These are phyloP conservation scores for Phytophthora nicotianae DNA, from an alignment of 352 stramenopile genomes.

Conservation along the genomic window DNA sequence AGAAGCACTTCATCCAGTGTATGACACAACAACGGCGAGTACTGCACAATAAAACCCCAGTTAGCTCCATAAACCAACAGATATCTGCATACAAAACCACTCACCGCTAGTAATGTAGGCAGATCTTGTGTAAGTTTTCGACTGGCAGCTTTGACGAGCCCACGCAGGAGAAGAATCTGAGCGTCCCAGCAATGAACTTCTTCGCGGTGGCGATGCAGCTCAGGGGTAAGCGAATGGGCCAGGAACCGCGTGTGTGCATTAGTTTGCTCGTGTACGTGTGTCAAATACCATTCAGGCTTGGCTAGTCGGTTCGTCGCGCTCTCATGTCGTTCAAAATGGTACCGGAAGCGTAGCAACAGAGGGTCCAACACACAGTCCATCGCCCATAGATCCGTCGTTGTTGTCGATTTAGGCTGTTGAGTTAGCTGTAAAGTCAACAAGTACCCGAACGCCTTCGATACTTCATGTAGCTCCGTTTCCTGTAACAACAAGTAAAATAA, in stretches of 20 bases:
- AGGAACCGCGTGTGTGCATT: constrained; percentile 54
- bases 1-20: constrained; percentile 76
- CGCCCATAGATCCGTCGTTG: constrained; percentile 54
- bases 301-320: constrained; percentile 74
- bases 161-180: constrained; percentile 62
- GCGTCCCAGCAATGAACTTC: constrained; percentile 62
- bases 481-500: constrained; percentile 13
- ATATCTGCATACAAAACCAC: neutral
- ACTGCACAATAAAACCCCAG: constrained; percentile 16
- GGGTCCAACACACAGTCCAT: constrained; percentile 68
- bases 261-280: constrained; percentile 62
- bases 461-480: constrained; percentile 32
- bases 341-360: constrained; percentile 65
- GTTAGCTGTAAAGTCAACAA: constrained; percentile 64
- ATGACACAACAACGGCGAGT: constrained; percentile 66
- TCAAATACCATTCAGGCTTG: constrained; percentile 81
- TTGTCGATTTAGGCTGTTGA: constrained; percentile 31
- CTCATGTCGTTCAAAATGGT: constrained; percentile 71
- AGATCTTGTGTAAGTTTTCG: constrained; percentile 62
- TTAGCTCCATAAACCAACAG: neutral
- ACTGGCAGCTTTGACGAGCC: constrained; percentile 43
- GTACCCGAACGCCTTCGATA: constrained; percentile 56
- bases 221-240: constrained; percentile 42
- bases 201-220: constrained; percentile 52
- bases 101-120: constrained; percentile 46